These are phyloP conservation scores for Leishmania gerbilli DNA, from an alignment of 208 protist genomes.

Conservation along the genomic window DNA sequence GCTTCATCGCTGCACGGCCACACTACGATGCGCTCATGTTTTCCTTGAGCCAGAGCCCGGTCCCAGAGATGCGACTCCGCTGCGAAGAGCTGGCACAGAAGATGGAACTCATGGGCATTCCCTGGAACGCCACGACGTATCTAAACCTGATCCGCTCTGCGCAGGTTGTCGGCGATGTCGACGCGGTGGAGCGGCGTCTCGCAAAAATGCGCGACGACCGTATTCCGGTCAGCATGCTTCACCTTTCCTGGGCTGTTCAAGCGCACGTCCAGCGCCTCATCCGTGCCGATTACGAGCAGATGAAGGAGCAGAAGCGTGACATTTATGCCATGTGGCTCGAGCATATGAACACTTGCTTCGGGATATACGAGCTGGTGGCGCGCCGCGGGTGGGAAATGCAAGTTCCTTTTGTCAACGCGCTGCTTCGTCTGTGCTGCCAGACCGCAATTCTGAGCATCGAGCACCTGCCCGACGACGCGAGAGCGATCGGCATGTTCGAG, in stretches of 20 bases:
- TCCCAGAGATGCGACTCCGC: slow-evolving; percentile 82
- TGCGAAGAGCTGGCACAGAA: slow-evolving; percentile 88
- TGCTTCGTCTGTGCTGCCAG: slow-evolving; percentile 85
- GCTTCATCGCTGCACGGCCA: slow-evolving; percentile 82
- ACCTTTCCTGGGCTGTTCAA: slow-evolving; percentile 83
- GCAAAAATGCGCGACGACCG: slow-evolving; percentile 84
- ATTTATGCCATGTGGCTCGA: slow-evolving; percentile 59
- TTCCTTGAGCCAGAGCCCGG: slow-evolving; percentile 71
- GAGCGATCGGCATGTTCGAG: slow-evolving; percentile 71
- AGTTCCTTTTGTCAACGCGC: slow-evolving; percentile 76
- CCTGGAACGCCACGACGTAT: slow-evolving; percentile 85
- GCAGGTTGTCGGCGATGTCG: slow-evolving; percentile 84
- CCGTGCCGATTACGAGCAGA: slow-evolving; percentile 66
- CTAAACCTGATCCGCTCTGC: slow-evolving; percentile 83
- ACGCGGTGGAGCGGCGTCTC: slow-evolving; percentile 72
- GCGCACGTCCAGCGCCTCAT: slow-evolving; percentile 78
- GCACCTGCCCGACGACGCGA: slow-evolving; percentile 55
- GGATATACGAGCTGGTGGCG: slow-evolving; percentile 85
- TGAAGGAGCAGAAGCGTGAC: slow-evolving; percentile 62
- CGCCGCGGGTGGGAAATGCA: slow-evolving; percentile 80
- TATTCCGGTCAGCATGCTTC: slow-evolving; percentile 57
- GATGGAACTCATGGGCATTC: slow-evolving; percentile 91
- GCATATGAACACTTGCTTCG: slow-evolving; percentile 80
- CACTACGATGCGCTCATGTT: slow-evolving; percentile 90
- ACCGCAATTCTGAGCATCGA: slow-evolving; percentile 81